Base-by-base conservation (phyloP, 805 yeast species). In the Teunomyces barrocoloradensis region DNA sequence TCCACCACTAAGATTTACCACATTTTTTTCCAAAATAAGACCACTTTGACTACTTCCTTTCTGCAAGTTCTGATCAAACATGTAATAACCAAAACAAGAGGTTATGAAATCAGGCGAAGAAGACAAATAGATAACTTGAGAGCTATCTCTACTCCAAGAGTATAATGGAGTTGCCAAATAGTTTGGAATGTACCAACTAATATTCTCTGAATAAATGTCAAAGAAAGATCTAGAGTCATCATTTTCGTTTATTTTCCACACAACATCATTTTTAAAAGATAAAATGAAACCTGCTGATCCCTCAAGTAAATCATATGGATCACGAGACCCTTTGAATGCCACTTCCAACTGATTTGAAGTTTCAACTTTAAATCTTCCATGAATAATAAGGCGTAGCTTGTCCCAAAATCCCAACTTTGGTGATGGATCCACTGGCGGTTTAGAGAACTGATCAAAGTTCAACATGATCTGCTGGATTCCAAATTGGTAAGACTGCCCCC, bases 401-500 rank as follows among this genome's bases (percentile, higher is more conserved):
- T 91, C 98, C 98, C 98, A 91, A 55, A 90, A 84, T 0, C 98
- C 98, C 11, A 89, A 68, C 55, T 85, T 86, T 3, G 81, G 78
- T 1, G 96, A 88, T 0, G 91, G 91, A 62, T 91, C 98, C 12
- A 87, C 68, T 0, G 95, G 96, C 0, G 96, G 96, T 62, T 92
- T 91, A 1, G 95, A 82, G 60, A 91, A 88, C 39, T 85, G 82
- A 56, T 90, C 96, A 50, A 91, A 77, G 47, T 81, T 85, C 46
- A 82, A 69, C 82, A 87, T 85, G 1, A 84, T 74, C 53, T 89
- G 91, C 53, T 89, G 89, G 27, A 91, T 78, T 1, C 90, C 91
- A 13, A 96, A 90, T 55, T 85, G 89, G 54, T 86, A 84, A 0
- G 92, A 85, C 28, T 82, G 82, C 30, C 96, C 94, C 96, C 96